Percentiles rank a stretch among this genome's conserved stretches.
These are phyloP conservation scores for Trametes cingulata DNA, from an alignment of 768 basidiomycete species.

Conservation along the genomic window DNA sequence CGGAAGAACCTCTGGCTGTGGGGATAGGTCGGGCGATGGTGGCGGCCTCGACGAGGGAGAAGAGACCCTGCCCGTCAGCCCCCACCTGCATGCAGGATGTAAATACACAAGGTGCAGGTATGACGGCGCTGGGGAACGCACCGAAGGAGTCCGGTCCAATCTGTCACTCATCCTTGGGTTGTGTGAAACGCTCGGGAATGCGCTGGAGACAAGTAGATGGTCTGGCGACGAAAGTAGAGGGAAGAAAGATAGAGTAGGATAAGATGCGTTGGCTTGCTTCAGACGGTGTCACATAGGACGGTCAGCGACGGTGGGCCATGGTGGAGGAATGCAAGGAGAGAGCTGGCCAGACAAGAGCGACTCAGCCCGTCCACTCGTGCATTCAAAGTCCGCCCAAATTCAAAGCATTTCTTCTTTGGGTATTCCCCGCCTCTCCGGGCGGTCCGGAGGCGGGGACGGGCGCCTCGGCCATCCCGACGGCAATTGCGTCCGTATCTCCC, in stretches of 20 bases:
- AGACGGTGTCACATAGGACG: conserved; percentile 12
- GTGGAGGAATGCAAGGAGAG: conserved; percentile 18
- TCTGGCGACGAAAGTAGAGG: not conserved
- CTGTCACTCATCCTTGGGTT: conserved; percentile 10
- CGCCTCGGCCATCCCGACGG: no score
- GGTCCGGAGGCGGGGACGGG: not conserved
- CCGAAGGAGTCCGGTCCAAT: conserved; percentile 12
- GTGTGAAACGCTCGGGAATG: conserved; percentile 8
- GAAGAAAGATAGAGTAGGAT: not conserved
- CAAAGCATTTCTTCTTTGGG: conserved; percentile 10
- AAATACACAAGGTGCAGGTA: not conserved
- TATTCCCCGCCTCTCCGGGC: conserved; percentile 1
- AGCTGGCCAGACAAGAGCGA: conserved; percentile 9
- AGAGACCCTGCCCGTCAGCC: conserved; percentile 7
- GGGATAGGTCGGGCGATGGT: conserved; percentile 17
- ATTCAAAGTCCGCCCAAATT: conserved; percentile 26
- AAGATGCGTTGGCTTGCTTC: conserved; percentile 7
- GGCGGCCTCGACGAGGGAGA: conserved; percentile 23
- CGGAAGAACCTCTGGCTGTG: conserved; percentile 3
- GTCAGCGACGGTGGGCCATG: conserved; percentile 20
- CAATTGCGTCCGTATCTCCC: not conserved
- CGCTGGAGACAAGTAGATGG: not conserved
- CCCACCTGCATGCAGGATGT: not conserved
- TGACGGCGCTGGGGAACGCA: not conserved
- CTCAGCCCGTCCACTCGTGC: conserved; percentile 1